Base-by-base conservation (phyloP, 768 basidiomycete species). In the Agrocybe praecox region DNA sequence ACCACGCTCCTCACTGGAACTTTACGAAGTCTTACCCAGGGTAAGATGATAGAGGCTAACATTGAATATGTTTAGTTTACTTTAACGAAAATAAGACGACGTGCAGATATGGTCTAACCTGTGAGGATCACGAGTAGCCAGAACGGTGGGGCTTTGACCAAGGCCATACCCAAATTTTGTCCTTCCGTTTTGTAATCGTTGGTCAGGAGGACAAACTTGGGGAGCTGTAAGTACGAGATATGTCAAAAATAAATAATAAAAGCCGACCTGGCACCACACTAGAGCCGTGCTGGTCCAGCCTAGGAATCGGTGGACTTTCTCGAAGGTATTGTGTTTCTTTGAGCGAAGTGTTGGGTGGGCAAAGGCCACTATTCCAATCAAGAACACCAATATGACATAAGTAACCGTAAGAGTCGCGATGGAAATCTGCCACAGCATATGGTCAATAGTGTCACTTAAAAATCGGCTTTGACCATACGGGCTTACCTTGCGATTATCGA, bases 11-110 rank as follows among this genome's bases (percentile, higher is more conserved):
- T 73, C 34, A 87, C 82, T 8, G 78, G 74, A 11, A 84, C 80
- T 66, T 83, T 82, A 54, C 83, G 76, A 4, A 87, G 75, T 45
- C 82, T 72, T n/a, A 77, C 29, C 85, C 85, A 87, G n/a, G 85
- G 83, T 15, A 83, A 67, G 46, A 82, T 76, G 55, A 86, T 81
- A 18, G 83, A 86, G 22, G 64, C 76, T 76, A 36, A 1, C 4
- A 9, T 9, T 9, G 26, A 29, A 44, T 17, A 36, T 8, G n/a
- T 43, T 22, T 8, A 23, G 18, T 49, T 15, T 11, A 17, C 2
- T 18, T 32, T 4, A 43, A 43, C 18, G 7, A 24, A 48, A 19
- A 10, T 18, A 11, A 44, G 19, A 6, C 17, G n/a, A 42, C 24
- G 11, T 9, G 36, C 5, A n/a, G 36, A 14, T 6, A 40, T 15